These are phyloP conservation scores for Yamadazyma ubonensis DNA, from an alignment of 805 yeast species.

Conservation along the genomic window DNA sequence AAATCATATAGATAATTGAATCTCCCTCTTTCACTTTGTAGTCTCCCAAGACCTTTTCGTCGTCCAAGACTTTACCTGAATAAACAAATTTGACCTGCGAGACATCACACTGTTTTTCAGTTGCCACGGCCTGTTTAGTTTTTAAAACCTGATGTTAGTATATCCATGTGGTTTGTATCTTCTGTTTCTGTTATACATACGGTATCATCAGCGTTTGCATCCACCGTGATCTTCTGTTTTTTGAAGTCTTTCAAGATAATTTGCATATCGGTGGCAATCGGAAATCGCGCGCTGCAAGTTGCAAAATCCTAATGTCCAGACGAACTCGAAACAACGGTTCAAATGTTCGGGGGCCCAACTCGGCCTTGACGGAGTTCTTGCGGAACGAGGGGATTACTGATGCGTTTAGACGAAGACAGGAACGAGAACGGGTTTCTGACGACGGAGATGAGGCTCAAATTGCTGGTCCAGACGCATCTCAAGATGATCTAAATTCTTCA, in stretches of 20 bases:
- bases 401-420: conserved; percentile 52
- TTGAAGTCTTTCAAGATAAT: conserved; percentile 87
- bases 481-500: too few relatives aligned
- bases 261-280: conserved; percentile 52
- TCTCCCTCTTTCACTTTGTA: conserved; percentile 82
- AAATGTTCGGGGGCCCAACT: conserved; percentile 62
- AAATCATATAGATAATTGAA: conserved; percentile 89
- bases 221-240: conserved; percentile 81
- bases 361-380: conserved; percentile 86
- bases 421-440: conserved; percentile 11
- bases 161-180: too few relatives aligned
- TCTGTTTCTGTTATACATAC: conserved; percentile 48
- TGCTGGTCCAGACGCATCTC: neutral
- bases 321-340: conserved; percentile 15
- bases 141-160: conserved; percentile 44
- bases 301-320: too few relatives aligned
- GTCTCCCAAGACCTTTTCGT: conserved; percentile 68
- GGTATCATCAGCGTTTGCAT: conserved; percentile 65
- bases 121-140: conserved; percentile 74
- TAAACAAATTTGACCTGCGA: conserved; percentile 84
- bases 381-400: conserved; percentile 89
- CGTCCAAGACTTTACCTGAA: conserved; percentile 87
- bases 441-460: neutral
- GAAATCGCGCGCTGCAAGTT: too few relatives aligned
- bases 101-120: conserved; percentile 52